Evolutionary conservation across 148 eudicot genomes (phyloP).

Genomic region (Cornus controversa): DNA sequence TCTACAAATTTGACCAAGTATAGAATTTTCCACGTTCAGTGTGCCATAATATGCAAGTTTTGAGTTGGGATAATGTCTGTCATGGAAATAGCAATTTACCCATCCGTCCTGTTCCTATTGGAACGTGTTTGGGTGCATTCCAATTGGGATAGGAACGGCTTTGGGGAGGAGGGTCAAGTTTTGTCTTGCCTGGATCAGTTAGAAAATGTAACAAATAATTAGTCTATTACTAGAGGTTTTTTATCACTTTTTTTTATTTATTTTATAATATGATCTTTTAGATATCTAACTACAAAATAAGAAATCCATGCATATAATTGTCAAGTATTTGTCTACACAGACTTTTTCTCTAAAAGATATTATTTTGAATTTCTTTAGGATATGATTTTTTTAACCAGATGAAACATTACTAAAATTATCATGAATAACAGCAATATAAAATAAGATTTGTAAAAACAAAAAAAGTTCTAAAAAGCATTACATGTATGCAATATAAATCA

Average conservation of each 20-base stretch:
- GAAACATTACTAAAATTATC: background rate
- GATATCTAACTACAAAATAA: too few relatives aligned
- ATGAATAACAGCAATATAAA: background rate
- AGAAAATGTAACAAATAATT: too few relatives aligned
- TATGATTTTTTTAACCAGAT: background rate
- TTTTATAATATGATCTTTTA: too few relatives aligned
- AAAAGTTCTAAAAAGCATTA: background rate
- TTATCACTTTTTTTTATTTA: too few relatives aligned
- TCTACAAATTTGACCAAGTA: background rate
- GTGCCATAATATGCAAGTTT: background rate
- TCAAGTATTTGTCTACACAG: too few relatives aligned
- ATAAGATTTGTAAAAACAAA: background rate
- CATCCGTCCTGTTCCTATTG: too few relatives aligned
- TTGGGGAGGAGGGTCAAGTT: too few relatives aligned
- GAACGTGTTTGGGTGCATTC: too few relatives aligned
- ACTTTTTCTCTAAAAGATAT: too few relatives aligned
- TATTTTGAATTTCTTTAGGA: background rate
- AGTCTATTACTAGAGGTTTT: too few relatives aligned
- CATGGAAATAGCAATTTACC: background rate
- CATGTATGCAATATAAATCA: background rate
- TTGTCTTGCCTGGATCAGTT: background rate
- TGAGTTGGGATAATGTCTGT: too few relatives aligned
- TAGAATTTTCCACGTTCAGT: slow-evolving; percentile 9
- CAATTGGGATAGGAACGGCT: background rate
- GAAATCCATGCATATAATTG: too few relatives aligned